These are phyloP conservation scores for Metschnikowia aberdeeniae DNA, from an alignment of 805 yeast genomes.

Conservation along the genomic window DNA sequence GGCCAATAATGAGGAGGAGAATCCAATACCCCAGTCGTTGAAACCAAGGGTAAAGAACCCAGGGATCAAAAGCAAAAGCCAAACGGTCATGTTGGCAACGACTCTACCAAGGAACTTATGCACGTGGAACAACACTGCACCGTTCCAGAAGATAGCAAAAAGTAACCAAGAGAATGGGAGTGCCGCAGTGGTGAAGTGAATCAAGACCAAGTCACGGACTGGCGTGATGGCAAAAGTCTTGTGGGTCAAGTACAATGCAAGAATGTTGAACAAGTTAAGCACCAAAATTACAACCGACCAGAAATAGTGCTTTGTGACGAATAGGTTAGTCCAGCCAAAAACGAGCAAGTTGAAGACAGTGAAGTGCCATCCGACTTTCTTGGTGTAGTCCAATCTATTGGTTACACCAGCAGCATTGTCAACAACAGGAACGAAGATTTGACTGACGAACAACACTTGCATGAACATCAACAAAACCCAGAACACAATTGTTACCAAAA, in stretches of 20 bases:
- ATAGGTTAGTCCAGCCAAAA: slow-evolving; percentile 61
- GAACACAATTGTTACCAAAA: slow-evolving; percentile 46
- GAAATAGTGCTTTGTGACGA: slow-evolving; percentile 56
- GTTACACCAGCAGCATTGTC: slow-evolving; percentile 13
- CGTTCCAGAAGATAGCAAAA: slow-evolving; percentile 79
- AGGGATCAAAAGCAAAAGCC: slow-evolving; percentile 74
- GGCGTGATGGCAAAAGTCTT: slow-evolving; percentile 56
- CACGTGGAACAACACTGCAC: slow-evolving; percentile 69
- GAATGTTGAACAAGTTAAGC: slow-evolving; percentile 56
- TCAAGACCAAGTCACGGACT: slow-evolving; percentile 46
- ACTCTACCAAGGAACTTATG: slow-evolving; percentile 58
- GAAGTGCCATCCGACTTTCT: slow-evolving; percentile 57
- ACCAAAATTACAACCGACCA: slow-evolving; percentile 55
- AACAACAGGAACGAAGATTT: slow-evolving; percentile 37
- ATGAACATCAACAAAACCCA: slow-evolving; percentile 54
- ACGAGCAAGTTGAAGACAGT: slow-evolving; percentile 55
- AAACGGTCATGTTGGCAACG: slow-evolving; percentile 67
- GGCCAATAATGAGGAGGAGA: slow-evolving; percentile 52
- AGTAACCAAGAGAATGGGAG: slow-evolving; percentile 73
- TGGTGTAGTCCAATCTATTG: slow-evolving; percentile 25
- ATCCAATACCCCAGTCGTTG: slow-evolving; percentile 70
- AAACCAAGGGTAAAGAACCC: slow-evolving; percentile 50
- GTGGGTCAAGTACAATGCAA: slow-evolving; percentile 53
- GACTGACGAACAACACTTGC: slow-evolving; percentile 50
- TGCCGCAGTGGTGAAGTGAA: slow-evolving; percentile 66